phyloP scores from a whole-genome alignment of 352 stramenopile species.

The Blastocystis sp. region DNA sequence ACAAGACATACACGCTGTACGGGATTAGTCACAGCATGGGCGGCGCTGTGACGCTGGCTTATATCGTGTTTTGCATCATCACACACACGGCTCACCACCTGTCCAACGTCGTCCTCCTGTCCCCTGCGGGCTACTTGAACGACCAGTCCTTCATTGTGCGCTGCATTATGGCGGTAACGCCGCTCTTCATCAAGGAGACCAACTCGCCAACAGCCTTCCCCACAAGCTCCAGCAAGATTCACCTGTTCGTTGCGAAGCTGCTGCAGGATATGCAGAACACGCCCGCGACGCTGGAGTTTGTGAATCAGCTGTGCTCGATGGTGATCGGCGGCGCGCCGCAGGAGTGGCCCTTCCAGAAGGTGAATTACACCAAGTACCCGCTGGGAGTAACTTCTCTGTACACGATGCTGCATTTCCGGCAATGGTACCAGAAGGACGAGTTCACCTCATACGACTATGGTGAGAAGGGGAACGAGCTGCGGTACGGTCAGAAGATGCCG shows the following conservation, averaged over 20 bases:
- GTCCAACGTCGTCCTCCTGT: conserved; percentile 69
- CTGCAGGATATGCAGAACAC: conserved; percentile 68
- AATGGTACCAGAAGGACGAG: conserved; percentile 33
- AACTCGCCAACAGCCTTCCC: conserved; percentile 47
- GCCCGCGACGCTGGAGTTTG: conserved; percentile 64
- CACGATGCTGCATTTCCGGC: conserved; percentile 66
- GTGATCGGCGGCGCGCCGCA: conserved; percentile 62
- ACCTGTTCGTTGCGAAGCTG: conserved; percentile 65
- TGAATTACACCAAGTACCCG: conserved; percentile 69
- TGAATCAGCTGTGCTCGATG: conserved; percentile 44
- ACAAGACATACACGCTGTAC: conserved; percentile 47
- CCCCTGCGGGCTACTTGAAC: conserved; percentile 66
- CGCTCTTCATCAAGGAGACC: background rate
- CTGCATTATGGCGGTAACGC: background rate
- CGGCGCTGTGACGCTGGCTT: conserved; percentile 69
- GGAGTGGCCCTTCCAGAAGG: conserved; percentile 66
- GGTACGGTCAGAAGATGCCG: conserved; percentile 43
- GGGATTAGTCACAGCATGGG: conserved; percentile 70
- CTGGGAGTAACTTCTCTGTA: conserved; percentile 66
- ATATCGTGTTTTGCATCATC: conserved; percentile 59
- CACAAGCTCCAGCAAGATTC: background rate
- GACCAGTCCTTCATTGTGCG: conserved; percentile 64
- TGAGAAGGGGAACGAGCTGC: conserved; percentile 31
- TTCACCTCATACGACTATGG: conserved; percentile 61
- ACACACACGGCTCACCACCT: conserved; percentile 63